Evolutionary conservation across 2,329 filamentous ascomycete genomes (phyloP), one percentile per base, ranked within the genome.

Genomic region (Curvularia lunata): DNA sequence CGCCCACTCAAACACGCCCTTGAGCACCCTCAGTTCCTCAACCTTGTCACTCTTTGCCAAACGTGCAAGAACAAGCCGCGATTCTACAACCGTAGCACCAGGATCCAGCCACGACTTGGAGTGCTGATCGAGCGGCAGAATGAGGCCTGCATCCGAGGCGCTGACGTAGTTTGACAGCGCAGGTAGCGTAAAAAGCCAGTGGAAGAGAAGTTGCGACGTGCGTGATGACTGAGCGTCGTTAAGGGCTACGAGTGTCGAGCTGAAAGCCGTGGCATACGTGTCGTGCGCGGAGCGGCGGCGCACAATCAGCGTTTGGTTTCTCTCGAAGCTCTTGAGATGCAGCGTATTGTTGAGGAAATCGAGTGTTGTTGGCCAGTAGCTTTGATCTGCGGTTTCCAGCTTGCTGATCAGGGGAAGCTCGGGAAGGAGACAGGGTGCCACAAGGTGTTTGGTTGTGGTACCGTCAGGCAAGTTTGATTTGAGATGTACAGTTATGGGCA

Each of bases 341-440:
- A 81, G 76, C 0, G 87, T 80, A 55, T 90, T 86, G 48, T 82
- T 79, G 3, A 79, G 80, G 62, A 97, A 92, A 71, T 95, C 88
- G 4, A 97, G 81, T 5, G 87, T 86, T 2, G 96, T 83, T 41
- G 91, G 88, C 93, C 93, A 97, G 79, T 91, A 94, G 4, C 86
- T 82, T 3, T 87, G 83, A 1, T 86, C 83, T 5, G 82, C 82
- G 2, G 87, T 87, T 1, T 86, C 87, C 18, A 93, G 80, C 23
- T 80, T 82, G 1, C 80, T 73, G 49, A 93, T 86, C 41, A 86
- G 84, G 43, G 85, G 81, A 0, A 92, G 79, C 10, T 90, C 88
- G 0, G 90, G 83, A 0, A 89, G 78, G 1, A 88, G 79, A 62
- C 84, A 87, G 0, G 86, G 86, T 1, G 85, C 83, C 6, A 76